Conservation (phyloP, 805 yeast genomes). For the Metschnikowia gruessii region DNA sequence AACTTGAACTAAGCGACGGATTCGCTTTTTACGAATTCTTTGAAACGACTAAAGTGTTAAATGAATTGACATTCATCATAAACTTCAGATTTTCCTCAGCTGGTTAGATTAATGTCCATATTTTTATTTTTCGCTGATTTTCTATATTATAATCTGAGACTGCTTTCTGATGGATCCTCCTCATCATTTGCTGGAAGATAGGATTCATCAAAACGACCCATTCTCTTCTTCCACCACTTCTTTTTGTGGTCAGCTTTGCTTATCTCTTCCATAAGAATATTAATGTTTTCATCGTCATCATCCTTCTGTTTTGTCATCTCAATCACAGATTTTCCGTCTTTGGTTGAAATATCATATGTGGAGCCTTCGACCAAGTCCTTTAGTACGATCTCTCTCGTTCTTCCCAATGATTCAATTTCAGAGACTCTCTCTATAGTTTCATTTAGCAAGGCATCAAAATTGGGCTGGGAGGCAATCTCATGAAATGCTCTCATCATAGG, state of each 20-base stretch:
- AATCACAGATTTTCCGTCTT: constrained; percentile 13
- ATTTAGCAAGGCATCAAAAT: constrained; percentile 61
- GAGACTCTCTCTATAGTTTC: constrained; percentile 67
- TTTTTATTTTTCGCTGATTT: not conserved
- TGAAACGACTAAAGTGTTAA: too few relatives aligned
- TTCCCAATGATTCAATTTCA: constrained; percentile 71
- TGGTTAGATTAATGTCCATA: too few relatives aligned
- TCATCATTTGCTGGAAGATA: constrained; percentile 16
- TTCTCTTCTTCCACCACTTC: constrained; percentile 49
- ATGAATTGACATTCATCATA: too few relatives aligned
- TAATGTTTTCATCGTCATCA: constrained; percentile 25
- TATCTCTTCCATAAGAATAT: constrained; percentile 24
- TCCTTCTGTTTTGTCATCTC: constrained; percentile 18
- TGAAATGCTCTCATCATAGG: constrained; percentile 90
- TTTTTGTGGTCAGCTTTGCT: constrained; percentile 18
- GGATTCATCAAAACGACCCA: constrained; percentile 33
- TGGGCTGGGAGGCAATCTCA: constrained; percentile 69
- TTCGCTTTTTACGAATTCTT: too few relatives aligned
- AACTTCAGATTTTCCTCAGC: too few relatives aligned
- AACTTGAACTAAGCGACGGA: too few relatives aligned
- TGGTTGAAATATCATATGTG: constrained; percentile 31
- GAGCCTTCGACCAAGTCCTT: constrained; percentile 64
- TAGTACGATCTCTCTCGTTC: constrained; percentile 72
- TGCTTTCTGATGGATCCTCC: not conserved
- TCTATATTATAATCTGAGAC: not conserved